phyloP scores from a whole-genome alignment of 257 asterid species.

The Penstemon eatonii region DNA sequence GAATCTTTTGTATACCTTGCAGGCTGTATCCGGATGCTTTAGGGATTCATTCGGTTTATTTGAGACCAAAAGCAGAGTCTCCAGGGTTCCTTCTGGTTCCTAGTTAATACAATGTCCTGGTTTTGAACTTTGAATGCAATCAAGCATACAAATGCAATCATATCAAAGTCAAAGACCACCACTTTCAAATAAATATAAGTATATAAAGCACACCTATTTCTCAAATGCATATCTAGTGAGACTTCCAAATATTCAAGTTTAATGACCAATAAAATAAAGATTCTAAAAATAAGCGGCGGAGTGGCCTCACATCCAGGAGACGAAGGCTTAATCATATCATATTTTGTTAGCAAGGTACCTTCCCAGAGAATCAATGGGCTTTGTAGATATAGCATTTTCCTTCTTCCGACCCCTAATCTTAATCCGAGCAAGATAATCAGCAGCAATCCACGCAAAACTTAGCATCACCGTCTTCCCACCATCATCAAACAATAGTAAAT shows the following conservation, averaged over 20 bases:
- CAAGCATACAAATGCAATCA: too few relatives aligned
- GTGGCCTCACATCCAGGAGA: constrained; percentile 34
- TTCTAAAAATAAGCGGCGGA: constrained; percentile 28
- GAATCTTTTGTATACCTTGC: constrained; percentile 66
- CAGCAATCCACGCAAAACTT: constrained; percentile 97
- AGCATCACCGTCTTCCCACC: constrained; percentile 52
- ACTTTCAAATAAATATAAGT: too few relatives aligned
- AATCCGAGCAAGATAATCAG: constrained; percentile 79
- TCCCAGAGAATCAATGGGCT: constrained; percentile 70
- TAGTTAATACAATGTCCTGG: constrained; percentile 64
- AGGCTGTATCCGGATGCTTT: constrained; percentile 91
- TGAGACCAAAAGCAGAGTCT: constrained; percentile 61
- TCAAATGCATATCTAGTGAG: too few relatives aligned
- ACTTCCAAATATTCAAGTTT: too few relatives aligned
- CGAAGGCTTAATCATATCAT: constrained; percentile 31
- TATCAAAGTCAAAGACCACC: too few relatives aligned
- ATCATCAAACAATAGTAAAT: constrained; percentile 41
- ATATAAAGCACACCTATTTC: too few relatives aligned
- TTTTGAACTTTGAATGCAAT: neutral
- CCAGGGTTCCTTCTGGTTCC: constrained; percentile 52
- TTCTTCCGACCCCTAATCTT: constrained; percentile 53
- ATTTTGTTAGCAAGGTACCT: constrained; percentile 73
- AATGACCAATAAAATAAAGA: too few relatives aligned
- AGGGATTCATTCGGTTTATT: constrained; percentile 78
- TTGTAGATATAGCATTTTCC: constrained; percentile 36